Evolutionary conservation across 2,329 filamentous ascomycete genomes (phyloP), one percentile per base, ranked within the genome.

Genomic region (Phaeosphaeriaceae sp.): DNA sequence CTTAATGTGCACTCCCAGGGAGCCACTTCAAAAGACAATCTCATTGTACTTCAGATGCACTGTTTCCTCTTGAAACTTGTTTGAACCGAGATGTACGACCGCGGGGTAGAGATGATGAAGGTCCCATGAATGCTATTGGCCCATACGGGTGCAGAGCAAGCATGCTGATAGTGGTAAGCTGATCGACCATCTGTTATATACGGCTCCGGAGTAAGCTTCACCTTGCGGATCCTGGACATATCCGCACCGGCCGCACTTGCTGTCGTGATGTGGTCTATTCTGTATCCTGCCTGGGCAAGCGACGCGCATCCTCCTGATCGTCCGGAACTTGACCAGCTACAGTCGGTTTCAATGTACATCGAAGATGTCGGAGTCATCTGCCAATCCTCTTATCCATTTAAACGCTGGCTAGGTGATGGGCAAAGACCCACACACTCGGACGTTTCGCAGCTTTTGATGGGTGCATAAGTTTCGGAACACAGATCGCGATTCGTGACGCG

Each of bases 401-500:
- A 19, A 45, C n/a, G 19, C 22, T n/a, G n/a, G 46, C 24, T 25
- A 10, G 2, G n/a, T 19, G 1, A n/a, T 48, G 15, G 24, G 11
- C 46, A 27, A 11, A 31, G 46, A n/a, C 24, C 46, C 22, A 48
- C 46, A 31, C 31, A 3, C n/a, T 6, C 9, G 22, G 15, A 19
- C 10, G 24, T 27, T 48, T 48, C 22, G 24, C 46, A 48, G 24
- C 15, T 20, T 15, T n/a, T 22, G 51, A 25, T 42, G 21, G 33
- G 24, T 48, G 31, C n/a, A 17, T 10, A 19, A 17, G n/a, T 21
- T n/a, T 13, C 7, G 41, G 44, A 42, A 20, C 27, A 31, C 44
- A 51, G 49, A 45, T 47, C 47, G 25, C 20, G 48, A 55, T 46
- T 36, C 19, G 40, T 55, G 21, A 51, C 46, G 27, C 19, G 36